Conservation (phyloP, 257 asterid species). For the Mentha longifolia region DNA sequence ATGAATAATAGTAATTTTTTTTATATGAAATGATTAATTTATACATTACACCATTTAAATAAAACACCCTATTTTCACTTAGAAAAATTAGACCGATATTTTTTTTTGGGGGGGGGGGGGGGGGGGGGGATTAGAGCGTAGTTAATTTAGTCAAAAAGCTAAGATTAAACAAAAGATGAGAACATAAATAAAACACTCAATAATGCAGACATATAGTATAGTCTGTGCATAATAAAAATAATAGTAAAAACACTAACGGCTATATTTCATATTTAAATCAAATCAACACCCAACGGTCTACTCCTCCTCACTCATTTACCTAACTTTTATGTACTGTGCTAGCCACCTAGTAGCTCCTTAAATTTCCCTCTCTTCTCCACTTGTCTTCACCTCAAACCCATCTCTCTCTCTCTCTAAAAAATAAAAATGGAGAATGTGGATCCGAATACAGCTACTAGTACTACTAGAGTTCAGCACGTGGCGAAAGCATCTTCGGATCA, state of each 20-base stretch:
- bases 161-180: slow-evolving; percentile 36
- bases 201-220: neutral
- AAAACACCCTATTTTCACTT: neutral
- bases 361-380: slow-evolving; percentile 30
- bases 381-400: slow-evolving; percentile 11
- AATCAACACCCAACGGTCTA: slow-evolving; percentile 56
- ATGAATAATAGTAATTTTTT: too few species aligned
- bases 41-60: too few species aligned
- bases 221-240: too few species aligned
- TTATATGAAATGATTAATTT: too few species aligned
- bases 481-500: slow-evolving; percentile 79
- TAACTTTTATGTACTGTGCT: neutral
- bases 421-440: slow-evolving; percentile 42
- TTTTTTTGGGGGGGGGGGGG: too few species aligned
- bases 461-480: slow-evolving; percentile 66
- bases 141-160: slow-evolving; percentile 7
- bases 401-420: slow-evolving; percentile 23
- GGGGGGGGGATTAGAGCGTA: neutral
- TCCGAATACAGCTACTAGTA: slow-evolving; percentile 34
- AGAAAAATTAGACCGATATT: neutral
- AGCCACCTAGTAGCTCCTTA: neutral
- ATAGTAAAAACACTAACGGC: slow-evolving; percentile 48
- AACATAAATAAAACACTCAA: slow-evolving; percentile 5
- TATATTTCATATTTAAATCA: slow-evolving; percentile 41
- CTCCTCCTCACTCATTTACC: slow-evolving; percentile 9